Evolutionary conservation across 495 filamentous ascomycete genomes (phyloP), one percentile per base, ranked within the genome.

Genomic region (Evernia prunastri): DNA sequence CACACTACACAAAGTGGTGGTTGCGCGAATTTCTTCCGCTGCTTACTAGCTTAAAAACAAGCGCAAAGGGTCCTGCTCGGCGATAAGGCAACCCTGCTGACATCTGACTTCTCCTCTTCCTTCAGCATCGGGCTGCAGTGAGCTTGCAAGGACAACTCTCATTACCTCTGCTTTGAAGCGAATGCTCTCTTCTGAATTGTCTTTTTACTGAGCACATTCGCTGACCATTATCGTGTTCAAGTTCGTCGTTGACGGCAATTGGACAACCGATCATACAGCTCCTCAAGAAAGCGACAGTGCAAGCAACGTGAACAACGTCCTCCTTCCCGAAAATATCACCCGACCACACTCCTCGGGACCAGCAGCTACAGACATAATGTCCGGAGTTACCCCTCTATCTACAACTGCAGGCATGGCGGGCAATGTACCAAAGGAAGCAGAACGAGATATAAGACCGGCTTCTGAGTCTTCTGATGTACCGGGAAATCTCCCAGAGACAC

Each of bases 171-270:
- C n/a, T 27, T 53, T 37, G 45, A 10, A 35, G 37, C 53, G n/a
- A 39, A 37, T 53, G 5, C 23, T 61, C 18, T 45, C 9, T 29
- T 47, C 20, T 15, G 31, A 39, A 9, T 37, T 23, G 37, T 25
- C 51, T 35, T 31, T 17, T 47, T 7, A 33, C 33, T 20, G n/a
- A 31, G 37, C 18, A 29, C 42, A 29, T 39, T 57, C 25, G 45
- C 62, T 64, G 56, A 64, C 25, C 8, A 15, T 51, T 23, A 6
- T 58, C 18, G 13, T 65, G 17, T 27, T 56, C 27, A 72, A 96
- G 90, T 97, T 96, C 76, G 89, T 97, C 67, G 93, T 95, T 54
- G 92, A 98, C 82, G 87, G 85, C 51, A 82, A 78, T 64, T 98
- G 94, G 94, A 85, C 82, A 29, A 89, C 86, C 66, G 89, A 96